Percentiles rank a stretch among this genome's conserved stretches.
Conservation (phyloP, 2,329 filamentous ascomycete genomes). For the Ceratocystiopsis brevicomis region DNA sequence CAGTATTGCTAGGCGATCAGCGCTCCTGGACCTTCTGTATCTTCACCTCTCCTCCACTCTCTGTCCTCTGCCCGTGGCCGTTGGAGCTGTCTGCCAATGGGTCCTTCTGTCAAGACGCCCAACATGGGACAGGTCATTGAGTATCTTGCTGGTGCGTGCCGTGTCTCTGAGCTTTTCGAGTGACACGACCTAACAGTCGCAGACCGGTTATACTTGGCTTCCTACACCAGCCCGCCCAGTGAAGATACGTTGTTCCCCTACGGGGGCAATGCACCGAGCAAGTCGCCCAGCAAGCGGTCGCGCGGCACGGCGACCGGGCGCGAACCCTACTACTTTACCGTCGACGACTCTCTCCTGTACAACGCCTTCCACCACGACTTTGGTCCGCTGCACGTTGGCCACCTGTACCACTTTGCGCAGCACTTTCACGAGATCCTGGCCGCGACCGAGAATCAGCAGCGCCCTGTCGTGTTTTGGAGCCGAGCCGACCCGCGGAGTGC, state of each 20-base stretch:
- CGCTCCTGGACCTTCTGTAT: not conserved
- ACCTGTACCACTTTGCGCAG: slow-evolving; percentile 88
- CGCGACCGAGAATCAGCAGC: slow-evolving; percentile 73
- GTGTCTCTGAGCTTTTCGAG: not conserved
- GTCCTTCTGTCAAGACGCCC: slow-evolving; percentile 29
- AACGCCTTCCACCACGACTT: slow-evolving; percentile 99
- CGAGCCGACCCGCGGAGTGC: slow-evolving; percentile 75
- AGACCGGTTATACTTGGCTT: slow-evolving; percentile 92
- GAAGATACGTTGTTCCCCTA: slow-evolving; percentile 76
- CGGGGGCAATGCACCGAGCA: slow-evolving; percentile 29
- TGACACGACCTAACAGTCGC: slow-evolving; percentile 3
- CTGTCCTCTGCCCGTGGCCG: not conserved
- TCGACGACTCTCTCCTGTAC: slow-evolving; percentile 83
- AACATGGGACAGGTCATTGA: slow-evolving; percentile 82
- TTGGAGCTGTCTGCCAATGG: slow-evolving; percentile 22
- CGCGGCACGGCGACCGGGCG: slow-evolving; percentile 39
- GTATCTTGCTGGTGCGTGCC: slow-evolving; percentile 70
- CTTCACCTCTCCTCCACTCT: not conserved
- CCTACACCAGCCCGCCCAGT: slow-evolving; percentile 68
- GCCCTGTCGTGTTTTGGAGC: slow-evolving; percentile 92
- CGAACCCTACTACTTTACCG: slow-evolving; percentile 81
- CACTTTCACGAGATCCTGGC: slow-evolving; percentile 90
- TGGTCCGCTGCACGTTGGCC: slow-evolving; percentile 89
- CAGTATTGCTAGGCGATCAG: not conserved
- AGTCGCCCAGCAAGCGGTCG: slow-evolving; percentile 59